Evolutionary conservation across 768 basidiomycete genomes (phyloP), one percentile per base, ranked within the genome.

Genomic region (Suillus occidentalis): DNA sequence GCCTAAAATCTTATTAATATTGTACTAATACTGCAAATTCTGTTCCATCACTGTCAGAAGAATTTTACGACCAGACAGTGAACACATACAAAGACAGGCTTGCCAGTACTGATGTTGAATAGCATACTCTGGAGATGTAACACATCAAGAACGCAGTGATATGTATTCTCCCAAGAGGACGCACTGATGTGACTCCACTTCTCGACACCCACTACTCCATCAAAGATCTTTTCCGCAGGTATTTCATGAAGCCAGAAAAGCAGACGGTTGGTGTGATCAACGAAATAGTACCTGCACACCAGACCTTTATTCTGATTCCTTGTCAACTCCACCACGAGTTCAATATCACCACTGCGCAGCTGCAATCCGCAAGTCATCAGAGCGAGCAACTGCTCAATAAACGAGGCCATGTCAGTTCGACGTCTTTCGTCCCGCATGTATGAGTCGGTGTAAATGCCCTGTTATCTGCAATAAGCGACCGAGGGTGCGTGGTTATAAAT

Each of bases 401-500:
- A 40, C 18, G 0, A 28, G 57, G 28, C 1, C 42, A 42, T 42
- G 16, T 9, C 7, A 59, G 18, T 2, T 10, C 28, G 40, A 4
- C 40, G 58, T 28, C 3, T 6, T 28, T 13, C 3, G 0, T 20
- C 12, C 25, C 28, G 80, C 8, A 86, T 73, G 63, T 84, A 72
- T 12, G 78, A 78, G 65, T 87, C 85, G 0, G 85, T 86, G 56
- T 80, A 84, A 6, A 83, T 73, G n/a, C 77, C 77, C 82, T 84
- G 58, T 59, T 42, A 18, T 6, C 4, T 28, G 40, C 3, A 20
- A 25, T 64, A 4, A 57, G 58, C 13, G 9, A 63, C 28, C 14
- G 28, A 64, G 31, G 9, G 7, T 2, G 14, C 20, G 7, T 40
- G 9, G 39, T 28, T 9, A 6, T 18, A 14, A 36, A 8, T 10